These are phyloP conservation scores for Sideroxylon spinosum DNA, from an alignment of 179 eudicot species.

Conservation along the genomic window DNA sequence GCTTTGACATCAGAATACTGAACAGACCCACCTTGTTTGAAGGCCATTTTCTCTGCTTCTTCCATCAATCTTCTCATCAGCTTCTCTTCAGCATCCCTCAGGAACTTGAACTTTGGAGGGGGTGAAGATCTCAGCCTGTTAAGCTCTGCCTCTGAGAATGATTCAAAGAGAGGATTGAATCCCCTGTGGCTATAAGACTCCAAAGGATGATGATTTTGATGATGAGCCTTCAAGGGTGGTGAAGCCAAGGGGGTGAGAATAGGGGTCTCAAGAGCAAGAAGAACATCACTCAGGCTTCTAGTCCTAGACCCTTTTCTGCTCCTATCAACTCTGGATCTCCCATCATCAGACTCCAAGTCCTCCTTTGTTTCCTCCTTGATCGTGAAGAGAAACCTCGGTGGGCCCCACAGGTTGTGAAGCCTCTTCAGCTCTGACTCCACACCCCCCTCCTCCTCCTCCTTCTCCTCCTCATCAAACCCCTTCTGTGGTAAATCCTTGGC, in stretches of 20 bases:
- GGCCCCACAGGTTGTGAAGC: constrained; percentile 65
- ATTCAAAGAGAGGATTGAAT: constrained; percentile 72
- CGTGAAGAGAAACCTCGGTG: constrained; percentile 84
- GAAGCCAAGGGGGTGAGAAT: constrained; percentile 59
- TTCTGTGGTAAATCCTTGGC: constrained; percentile 32
- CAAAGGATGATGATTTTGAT: constrained; percentile 1
- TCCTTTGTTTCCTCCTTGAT: constrained; percentile 84
- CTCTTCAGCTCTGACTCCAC: constrained; percentile 68
- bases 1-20: constrained; percentile 1
- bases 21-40: constrained; percentile 4
- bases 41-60: constrained; percentile 52
- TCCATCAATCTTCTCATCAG: constrained; percentile 51
- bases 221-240: constrained; percentile 33
- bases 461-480: constrained; percentile 43
- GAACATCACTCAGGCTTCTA: constrained; percentile 59
- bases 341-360: constrained; percentile 82
- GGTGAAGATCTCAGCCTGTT: constrained; percentile 58
- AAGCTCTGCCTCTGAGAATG: constrained; percentile 47
- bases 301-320: constrained; percentile 60
- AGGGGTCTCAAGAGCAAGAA: constrained; percentile 44
- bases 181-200: constrained; percentile 30
- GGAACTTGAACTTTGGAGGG: constrained; percentile 86
- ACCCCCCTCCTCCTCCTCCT: constrained; percentile 42
- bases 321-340: constrained; percentile 41
- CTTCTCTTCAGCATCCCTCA: constrained; percentile 95